These are phyloP conservation scores for Coemansia sp. DNA, from an alignment of 192 early-diverging fungal genomes.

Conservation along the genomic window DNA sequence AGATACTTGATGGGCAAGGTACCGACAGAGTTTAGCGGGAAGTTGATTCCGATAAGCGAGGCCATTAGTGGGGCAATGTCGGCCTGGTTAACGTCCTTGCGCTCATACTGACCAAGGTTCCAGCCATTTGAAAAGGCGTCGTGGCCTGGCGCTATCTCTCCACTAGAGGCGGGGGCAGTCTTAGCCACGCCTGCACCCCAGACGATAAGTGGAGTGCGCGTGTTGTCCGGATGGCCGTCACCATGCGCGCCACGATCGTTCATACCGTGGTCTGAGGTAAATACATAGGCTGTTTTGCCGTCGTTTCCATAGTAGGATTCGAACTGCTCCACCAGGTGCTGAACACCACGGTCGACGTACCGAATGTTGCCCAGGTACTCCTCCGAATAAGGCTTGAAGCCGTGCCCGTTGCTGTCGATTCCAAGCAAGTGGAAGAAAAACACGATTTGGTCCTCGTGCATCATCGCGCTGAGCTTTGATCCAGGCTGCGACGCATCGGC, in stretches of 20 bases:
- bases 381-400: conserved; percentile 75
- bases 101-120: conserved; percentile 60
- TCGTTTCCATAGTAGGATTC: conserved; percentile 79
- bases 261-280: conserved; percentile 97
- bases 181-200: conserved; percentile 91
- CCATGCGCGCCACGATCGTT: conserved; percentile 90
- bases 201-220: conserved; percentile 88
- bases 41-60: conserved; percentile 79
- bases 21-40: conserved; percentile 94
- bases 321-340: conserved; percentile 65
- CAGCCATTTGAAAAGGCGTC: conserved; percentile 74
- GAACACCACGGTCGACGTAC: conserved; percentile 77
- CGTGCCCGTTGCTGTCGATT: conserved; percentile 94
- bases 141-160: conserved; percentile 62
- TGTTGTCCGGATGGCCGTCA: conserved; percentile 95
- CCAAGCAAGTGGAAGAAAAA: conserved; percentile 96
- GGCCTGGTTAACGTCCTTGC: conserved; percentile 90
- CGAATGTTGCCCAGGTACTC: conserved; percentile 88
- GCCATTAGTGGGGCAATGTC: conserved; percentile 97
- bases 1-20: conserved; percentile 81
- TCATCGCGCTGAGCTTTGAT: conserved; percentile 54
- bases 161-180: conserved; percentile 30
- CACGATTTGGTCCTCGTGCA: conserved; percentile 77
- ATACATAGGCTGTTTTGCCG: conserved; percentile 83
- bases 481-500: conserved; percentile 27